Evolutionary conservation across 2,329 filamentous ascomycete species (phyloP).

Genomic region (Lasiodiplodia sp.): DNA sequence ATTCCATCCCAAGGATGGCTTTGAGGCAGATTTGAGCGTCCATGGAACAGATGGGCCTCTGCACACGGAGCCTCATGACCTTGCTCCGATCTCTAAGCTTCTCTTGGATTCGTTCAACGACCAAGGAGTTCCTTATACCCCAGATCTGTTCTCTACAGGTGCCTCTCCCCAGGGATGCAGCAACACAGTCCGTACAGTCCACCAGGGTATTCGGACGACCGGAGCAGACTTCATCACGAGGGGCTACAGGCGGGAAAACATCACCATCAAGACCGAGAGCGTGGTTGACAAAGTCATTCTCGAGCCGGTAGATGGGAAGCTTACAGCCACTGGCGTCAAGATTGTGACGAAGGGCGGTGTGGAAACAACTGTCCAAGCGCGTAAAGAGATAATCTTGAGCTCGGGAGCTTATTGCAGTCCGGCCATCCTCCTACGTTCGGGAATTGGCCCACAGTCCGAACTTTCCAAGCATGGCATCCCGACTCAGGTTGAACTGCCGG

Average conservation of each 20-base stretch:
- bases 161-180: constrained; percentile 37
- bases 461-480: constrained; percentile 62
- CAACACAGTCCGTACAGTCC: constrained; percentile 41
- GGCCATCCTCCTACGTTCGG: constrained; percentile 57
- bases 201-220: constrained; percentile 41
- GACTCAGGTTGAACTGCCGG: constrained; percentile 62
- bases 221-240: constrained; percentile 51
- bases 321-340: constrained; percentile 56
- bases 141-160: constrained; percentile 34
- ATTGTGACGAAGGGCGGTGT: constrained; percentile 53
- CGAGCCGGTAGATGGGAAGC: constrained; percentile 43
- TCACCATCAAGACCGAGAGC: constrained; percentile 43
- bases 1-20: constrained; percentile 66
- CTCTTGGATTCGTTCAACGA: constrained; percentile 31
- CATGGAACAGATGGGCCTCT: constrained; percentile 62
- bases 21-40: constrained; percentile 55
- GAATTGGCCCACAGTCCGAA: constrained; percentile 64
- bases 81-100: constrained; percentile 56
- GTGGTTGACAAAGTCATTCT: constrained; percentile 57
- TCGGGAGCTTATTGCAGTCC: constrained; percentile 45
- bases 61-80: constrained; percentile 61
- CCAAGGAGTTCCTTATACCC: constrained; percentile 30
- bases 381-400: constrained; percentile 45
- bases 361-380: constrained; percentile 43
- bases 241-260: constrained; percentile 45